Evolutionary conservation across 148 eudicot species (phyloP).

Genomic region (Silene latifolia): DNA sequence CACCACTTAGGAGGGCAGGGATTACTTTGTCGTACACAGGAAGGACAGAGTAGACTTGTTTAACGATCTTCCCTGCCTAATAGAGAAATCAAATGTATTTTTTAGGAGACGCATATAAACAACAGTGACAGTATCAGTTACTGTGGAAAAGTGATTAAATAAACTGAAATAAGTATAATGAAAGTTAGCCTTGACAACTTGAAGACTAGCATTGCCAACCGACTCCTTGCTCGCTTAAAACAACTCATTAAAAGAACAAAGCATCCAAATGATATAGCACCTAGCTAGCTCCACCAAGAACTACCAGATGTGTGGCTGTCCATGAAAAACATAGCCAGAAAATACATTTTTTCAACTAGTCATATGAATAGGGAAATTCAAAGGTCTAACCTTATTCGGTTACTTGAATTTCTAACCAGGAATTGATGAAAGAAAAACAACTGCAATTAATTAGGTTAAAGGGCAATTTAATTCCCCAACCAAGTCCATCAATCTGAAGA

Average conservation of each 20-base stretch:
- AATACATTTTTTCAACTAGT: not conserved
- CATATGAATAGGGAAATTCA: not conserved
- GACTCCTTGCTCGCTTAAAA: conserved; percentile 2
- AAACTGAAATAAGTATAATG: not conserved
- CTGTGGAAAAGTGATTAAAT: not conserved
- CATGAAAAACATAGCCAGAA: not conserved
- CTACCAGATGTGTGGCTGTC: not conserved
- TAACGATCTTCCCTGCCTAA: conserved; percentile 85
- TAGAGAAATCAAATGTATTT: conserved; percentile 10
- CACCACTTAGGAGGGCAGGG: conserved; percentile 66
- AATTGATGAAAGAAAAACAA: not conserved
- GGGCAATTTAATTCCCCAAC: not conserved
- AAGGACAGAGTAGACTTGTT: conserved; percentile 88
- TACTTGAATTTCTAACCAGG: not conserved
- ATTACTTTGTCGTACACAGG: conserved; percentile 82
- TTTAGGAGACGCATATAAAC: not conserved
- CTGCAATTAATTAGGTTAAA: not conserved
- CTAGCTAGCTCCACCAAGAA: too few relatives aligned
- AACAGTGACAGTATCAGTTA: not conserved
- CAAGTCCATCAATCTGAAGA: not conserved
- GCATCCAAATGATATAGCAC: not conserved
- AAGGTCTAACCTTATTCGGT: not conserved
- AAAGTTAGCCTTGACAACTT: conserved; percentile 6
- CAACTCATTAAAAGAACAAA: not conserved
- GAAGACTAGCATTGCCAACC: not conserved